A percentile compares a stretch with the other conserved stretches of the same genome.
Conservation (phyloP, 2,329 filamentous ascomycete genomes). For the Cytospora paraplurivora region DNA sequence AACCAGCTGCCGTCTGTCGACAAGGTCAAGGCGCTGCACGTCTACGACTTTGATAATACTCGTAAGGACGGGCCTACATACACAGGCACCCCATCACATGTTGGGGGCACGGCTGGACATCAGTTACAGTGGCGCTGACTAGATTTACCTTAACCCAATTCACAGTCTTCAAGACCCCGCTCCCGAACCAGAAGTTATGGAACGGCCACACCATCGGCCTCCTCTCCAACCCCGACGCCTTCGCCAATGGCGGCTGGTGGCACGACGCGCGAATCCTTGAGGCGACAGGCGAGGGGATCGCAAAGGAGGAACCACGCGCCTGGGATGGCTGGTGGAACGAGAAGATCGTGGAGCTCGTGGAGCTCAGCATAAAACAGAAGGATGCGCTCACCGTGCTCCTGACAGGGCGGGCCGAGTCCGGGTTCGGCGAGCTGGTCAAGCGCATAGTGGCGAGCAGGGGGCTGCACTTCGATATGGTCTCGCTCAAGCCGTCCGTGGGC, state of each 20-base stretch:
- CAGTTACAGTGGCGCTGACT: slow-evolving; percentile 17
- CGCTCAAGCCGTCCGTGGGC: slow-evolving; percentile 81
- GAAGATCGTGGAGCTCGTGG: slow-evolving; percentile 77
- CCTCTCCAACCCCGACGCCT: slow-evolving; percentile 73
- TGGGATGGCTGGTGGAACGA: slow-evolving; percentile 99
- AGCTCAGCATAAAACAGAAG: slow-evolving; percentile 78
- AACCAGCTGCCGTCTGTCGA: slow-evolving; percentile 45
- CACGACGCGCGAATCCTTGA: slow-evolving; percentile 86
- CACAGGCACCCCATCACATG: not conserved
- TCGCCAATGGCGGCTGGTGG: slow-evolving; percentile 93
- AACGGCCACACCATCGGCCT: slow-evolving; percentile 74
- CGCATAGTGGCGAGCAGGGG: slow-evolving; percentile 77
- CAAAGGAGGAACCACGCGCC: slow-evolving; percentile 76
- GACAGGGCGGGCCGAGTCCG: slow-evolving; percentile 79
- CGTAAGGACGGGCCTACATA: slow-evolving; percentile 54
- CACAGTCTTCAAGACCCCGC: slow-evolving; percentile 83
- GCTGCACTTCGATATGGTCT: slow-evolving; percentile 84
- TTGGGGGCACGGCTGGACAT: slow-evolving; percentile 25
- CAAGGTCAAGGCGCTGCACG: slow-evolving; percentile 76
- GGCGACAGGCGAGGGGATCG: slow-evolving; percentile 80
- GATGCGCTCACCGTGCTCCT: slow-evolving; percentile 84
- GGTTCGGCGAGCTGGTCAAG: slow-evolving; percentile 77
- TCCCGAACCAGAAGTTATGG: slow-evolving; percentile 90
- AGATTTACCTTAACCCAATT: slow-evolving; percentile 22
- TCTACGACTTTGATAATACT: slow-evolving; percentile 99